Conservation (phyloP, 495 filamentous ascomycete genomes). For the Hyaloscypha bicolor region DNA sequence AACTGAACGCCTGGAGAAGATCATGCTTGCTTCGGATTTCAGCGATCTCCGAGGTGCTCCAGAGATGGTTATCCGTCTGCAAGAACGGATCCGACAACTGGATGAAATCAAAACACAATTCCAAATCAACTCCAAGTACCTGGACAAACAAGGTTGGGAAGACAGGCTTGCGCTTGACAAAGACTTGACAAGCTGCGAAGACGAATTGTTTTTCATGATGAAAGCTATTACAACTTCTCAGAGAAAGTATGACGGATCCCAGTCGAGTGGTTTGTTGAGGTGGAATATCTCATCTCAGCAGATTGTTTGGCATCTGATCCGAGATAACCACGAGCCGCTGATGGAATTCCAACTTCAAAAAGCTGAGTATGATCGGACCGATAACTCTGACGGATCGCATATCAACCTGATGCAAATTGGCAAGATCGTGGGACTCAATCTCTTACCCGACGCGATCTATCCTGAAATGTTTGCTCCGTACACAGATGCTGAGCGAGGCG, state of each 20-base stretch:
- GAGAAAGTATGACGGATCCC: slow-evolving; percentile 76
- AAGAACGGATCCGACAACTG: slow-evolving; percentile 88
- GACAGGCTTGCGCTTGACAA: slow-evolving; percentile 83
- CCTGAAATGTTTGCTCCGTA: slow-evolving; percentile 95
- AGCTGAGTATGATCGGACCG: slow-evolving; percentile 88
- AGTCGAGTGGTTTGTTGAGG: slow-evolving; percentile 76
- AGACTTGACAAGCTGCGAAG: slow-evolving; percentile 86
- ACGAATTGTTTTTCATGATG: slow-evolving; percentile 99
- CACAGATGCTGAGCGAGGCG: slow-evolving; percentile 59
- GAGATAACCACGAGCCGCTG: slow-evolving; percentile 82
- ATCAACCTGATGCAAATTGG: slow-evolving; percentile 88
- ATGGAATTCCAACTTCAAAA: slow-evolving; percentile 90
- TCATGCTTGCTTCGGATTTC: slow-evolving; percentile 99
- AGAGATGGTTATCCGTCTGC: slow-evolving; percentile 88
- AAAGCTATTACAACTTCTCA: slow-evolving; percentile 98
- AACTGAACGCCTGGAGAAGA: slow-evolving; percentile 91
- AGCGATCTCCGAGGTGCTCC: slow-evolving; percentile 93
- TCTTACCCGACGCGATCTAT: slow-evolving; percentile 88
- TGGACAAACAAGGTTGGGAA: slow-evolving; percentile 91
- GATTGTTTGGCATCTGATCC: slow-evolving; percentile 95
- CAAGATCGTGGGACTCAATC: slow-evolving; percentile 80
- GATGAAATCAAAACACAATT: slow-evolving; percentile 98
- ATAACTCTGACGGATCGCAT: slow-evolving; percentile 96
- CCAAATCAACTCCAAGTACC: slow-evolving; percentile 83
- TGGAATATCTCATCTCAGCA: slow-evolving; percentile 91